A percentile compares a stretch with the other conserved stretches of the same genome.
These are phyloP conservation scores for Omphalotus guepiniiformis DNA, from an alignment of 768 basidiomycete genomes.

Conservation along the genomic window DNA sequence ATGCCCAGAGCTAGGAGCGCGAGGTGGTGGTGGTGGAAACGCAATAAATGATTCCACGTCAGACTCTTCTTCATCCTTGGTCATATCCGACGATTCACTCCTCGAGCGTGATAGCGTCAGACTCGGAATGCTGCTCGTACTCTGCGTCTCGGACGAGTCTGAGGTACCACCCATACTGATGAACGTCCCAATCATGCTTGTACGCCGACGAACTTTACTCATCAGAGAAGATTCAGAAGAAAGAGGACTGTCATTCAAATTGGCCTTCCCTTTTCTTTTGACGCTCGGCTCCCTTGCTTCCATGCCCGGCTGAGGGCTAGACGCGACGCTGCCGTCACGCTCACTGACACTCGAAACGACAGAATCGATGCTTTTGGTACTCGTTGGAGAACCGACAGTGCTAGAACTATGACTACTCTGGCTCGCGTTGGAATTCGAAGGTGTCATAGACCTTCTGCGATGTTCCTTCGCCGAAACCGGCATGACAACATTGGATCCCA, in stretches of 20 bases:
- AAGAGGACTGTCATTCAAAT: not conserved
- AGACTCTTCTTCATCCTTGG: no score
- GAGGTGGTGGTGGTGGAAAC: not conserved
- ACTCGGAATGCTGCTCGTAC: not conserved
- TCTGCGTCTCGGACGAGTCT: not conserved
- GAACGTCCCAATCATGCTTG: not conserved
- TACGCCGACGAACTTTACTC: not conserved
- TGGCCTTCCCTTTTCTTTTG: no score
- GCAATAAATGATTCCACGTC: not conserved
- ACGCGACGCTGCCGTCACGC: no score
- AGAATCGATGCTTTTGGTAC: not conserved
- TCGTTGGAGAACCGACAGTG: not conserved
- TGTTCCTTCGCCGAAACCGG: slow-evolving; percentile 5
- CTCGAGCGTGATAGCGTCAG: not conserved
- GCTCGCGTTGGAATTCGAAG: not conserved
- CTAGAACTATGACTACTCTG: not conserved
- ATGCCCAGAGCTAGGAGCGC: not conserved
- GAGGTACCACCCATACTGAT: not conserved
- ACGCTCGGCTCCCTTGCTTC: no score
- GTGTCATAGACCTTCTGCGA: slow-evolving; percentile 1
- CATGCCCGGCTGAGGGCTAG: no score
- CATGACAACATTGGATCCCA: slow-evolving; percentile 3
- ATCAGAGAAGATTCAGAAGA: not conserved
- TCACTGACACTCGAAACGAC: not conserved
- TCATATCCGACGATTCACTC: no score